Percentiles rank a stretch among this genome's conserved stretches.
phyloP scores from a whole-genome alignment of 306 rosid genomes.

The Alnus rubra region DNA sequence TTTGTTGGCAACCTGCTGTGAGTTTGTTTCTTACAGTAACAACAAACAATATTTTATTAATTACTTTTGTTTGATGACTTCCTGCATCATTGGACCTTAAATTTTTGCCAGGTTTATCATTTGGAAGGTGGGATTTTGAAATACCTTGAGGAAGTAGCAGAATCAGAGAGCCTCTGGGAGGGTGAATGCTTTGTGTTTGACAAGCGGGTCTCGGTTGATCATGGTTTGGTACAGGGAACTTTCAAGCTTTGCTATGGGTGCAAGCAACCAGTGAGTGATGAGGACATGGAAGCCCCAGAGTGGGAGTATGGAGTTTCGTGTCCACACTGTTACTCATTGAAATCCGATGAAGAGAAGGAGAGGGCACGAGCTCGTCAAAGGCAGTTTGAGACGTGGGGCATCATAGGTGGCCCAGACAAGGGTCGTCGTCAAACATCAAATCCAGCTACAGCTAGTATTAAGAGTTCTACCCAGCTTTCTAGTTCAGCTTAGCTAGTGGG shows the following conservation, averaged over 20 bases:
- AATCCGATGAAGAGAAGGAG: conserved; percentile 87
- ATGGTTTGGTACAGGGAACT: conserved; percentile 79
- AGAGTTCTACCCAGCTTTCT: conserved; percentile 44
- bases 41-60: not conserved
- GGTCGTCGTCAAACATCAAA: conserved; percentile 51
- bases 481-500: conserved; percentile 40
- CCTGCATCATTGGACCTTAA: not conserved
- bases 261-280: conserved; percentile 90
- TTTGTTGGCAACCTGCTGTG: not conserved
- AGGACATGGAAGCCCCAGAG: conserved; percentile 76
- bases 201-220: conserved; percentile 91
- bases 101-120: conserved; percentile 68
- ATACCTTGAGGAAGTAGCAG: conserved; percentile 83
- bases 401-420: conserved; percentile 91
- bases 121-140: conserved; percentile 97
- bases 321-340: conserved; percentile 66
- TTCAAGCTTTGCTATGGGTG: conserved; percentile 96
- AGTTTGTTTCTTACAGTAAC: not conserved
- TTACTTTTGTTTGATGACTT: conserved; percentile 7
- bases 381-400: conserved; percentile 87
- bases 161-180: conserved; percentile 83
- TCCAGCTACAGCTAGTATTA: conserved; percentile 12
- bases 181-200: conserved; percentile 98
- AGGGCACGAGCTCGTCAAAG: conserved; percentile 93
- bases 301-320: conserved; percentile 87